A percentile compares a stretch with the other conserved stretches of the same genome.
Conservation (phyloP, 176 grass and related monocot genomes). For the Miscanthus lutarioriparius region DNA sequence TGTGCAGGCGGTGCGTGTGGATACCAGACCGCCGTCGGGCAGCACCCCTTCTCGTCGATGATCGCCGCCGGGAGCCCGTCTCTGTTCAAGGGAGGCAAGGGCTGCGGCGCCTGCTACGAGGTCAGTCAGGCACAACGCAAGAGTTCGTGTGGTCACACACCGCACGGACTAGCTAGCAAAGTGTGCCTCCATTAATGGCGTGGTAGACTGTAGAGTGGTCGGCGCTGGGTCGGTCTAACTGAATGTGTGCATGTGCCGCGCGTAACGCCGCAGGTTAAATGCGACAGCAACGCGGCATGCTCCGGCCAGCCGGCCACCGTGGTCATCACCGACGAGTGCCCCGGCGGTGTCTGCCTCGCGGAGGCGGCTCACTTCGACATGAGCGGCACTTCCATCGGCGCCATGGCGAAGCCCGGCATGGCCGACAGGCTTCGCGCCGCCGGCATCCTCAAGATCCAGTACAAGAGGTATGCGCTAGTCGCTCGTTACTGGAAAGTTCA, state of each 20-base stretch:
- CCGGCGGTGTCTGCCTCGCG: constrained; percentile 41
- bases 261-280: constrained; percentile 61
- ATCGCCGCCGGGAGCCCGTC: constrained; percentile 66
- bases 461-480: constrained; percentile 40
- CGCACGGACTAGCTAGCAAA: not conserved
- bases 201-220: constrained; percentile 27
- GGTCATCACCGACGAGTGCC: constrained; percentile 73
- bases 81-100: constrained; percentile 69
- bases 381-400: constrained; percentile 82
- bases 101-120: constrained; percentile 94
- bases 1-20: constrained; percentile 84
- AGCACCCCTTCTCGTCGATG: constrained; percentile 65
- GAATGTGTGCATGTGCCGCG: constrained; percentile 34
- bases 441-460: constrained; percentile 63
- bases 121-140: constrained; percentile 38
- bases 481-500: not conserved
- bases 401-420: constrained; percentile 60
- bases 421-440: constrained; percentile 60
- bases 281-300: constrained; percentile 49
- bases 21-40: constrained; percentile 62
- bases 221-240: constrained; percentile 43
- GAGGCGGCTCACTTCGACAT: constrained; percentile 71
- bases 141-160: constrained; percentile 23
- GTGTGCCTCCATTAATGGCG: constrained; percentile 28
- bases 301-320: constrained; percentile 70